Percentiles rank a stretch among this genome's conserved stretches.
Evolutionary conservation across 2,329 filamentous ascomycete species (phyloP).

Genomic region (Ceratocystis alfenasii): DNA sequence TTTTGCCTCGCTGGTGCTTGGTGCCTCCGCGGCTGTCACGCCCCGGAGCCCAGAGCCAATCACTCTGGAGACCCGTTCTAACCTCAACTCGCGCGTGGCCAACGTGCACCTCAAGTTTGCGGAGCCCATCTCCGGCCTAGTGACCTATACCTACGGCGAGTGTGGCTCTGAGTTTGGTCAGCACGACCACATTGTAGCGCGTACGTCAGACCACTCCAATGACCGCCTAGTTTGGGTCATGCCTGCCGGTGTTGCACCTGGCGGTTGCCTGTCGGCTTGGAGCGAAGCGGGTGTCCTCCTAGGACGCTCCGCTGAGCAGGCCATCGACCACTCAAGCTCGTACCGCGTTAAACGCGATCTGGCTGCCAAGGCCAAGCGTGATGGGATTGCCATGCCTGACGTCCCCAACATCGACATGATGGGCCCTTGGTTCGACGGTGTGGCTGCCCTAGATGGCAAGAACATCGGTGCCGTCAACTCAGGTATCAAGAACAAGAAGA

Average conservation of each 20-base stretch:
- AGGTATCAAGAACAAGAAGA: conserved; percentile 43
- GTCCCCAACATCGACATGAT: conserved; percentile 28
- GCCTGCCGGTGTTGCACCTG: conserved; percentile 26
- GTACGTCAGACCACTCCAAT: conserved; percentile 23
- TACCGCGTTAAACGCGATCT: conserved; percentile 12
- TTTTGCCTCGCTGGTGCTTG: conserved; percentile 19
- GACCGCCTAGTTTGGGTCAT: conserved; percentile 26
- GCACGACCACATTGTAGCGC: conserved; percentile 23
- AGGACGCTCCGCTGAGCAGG: conserved; percentile 28
- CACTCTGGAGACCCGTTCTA: conserved; percentile 21
- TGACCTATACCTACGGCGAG: conserved; percentile 24
- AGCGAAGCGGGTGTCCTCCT: conserved; percentile 24
- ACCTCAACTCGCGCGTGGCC: conserved; percentile 19
- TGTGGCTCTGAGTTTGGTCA: conserved; percentile 23
- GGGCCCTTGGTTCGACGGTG: conserved; percentile 53
- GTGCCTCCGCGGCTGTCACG: conserved; percentile 19
- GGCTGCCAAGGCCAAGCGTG: conserved; percentile 25
- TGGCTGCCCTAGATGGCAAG: conserved; percentile 44
- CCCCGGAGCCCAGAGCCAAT: conserved; percentile 17
- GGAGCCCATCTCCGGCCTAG: conserved; percentile 21
- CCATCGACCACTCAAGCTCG: conserved; percentile 22
- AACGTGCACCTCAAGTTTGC: conserved; percentile 25
- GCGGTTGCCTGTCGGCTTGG: conserved; percentile 35
- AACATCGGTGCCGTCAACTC: conserved; percentile 34
- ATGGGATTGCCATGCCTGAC: conserved; percentile 38